Conservation (phyloP, 768 basidiomycete genomes). For the Xerocomellus intermedius region DNA sequence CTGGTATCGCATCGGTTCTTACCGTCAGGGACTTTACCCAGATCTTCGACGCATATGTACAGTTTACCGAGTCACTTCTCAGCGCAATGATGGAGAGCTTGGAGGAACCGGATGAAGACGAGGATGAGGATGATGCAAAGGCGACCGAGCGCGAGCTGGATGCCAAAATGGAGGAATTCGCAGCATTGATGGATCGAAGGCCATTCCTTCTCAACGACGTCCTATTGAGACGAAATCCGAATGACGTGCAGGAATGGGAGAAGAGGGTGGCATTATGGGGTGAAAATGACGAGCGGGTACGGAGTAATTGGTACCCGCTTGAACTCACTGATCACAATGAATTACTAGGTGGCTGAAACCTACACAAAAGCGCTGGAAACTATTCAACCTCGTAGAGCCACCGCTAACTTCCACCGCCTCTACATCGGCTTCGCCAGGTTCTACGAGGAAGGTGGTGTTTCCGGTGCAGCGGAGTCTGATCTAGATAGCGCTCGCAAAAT, state of each 20-base stretch:
- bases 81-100: constrained; percentile 85
- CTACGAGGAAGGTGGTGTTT: constrained; percentile 92
- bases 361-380: constrained; percentile 89
- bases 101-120: constrained; percentile 72
- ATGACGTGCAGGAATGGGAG: constrained; percentile 99
- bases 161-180: constrained; percentile 85
- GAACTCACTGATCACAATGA: background rate
- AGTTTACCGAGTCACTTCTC: constrained; percentile 89
- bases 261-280: constrained; percentile 93
- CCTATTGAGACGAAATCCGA: constrained; percentile 86
- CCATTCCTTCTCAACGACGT: constrained; percentile 98
- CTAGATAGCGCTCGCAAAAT: constrained; percentile 87
- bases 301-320: background rate
- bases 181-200: constrained; percentile 89
- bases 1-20: constrained; percentile 77
- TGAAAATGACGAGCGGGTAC: constrained; percentile 88
- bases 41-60: constrained; percentile 95
- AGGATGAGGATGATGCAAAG: constrained; percentile 73
- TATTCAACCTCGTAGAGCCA: constrained; percentile 84
- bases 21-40: constrained; percentile 97
- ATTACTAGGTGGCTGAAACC: constrained; percentile 79
- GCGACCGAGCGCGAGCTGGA: constrained; percentile 86
- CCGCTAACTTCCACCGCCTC: constrained; percentile 84
- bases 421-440: constrained; percentile 97
- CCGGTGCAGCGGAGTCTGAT: constrained; percentile 76